Evolutionary conservation across 805 yeast species (phyloP).

Genomic region (Cephaloascus fragrans): DNA sequence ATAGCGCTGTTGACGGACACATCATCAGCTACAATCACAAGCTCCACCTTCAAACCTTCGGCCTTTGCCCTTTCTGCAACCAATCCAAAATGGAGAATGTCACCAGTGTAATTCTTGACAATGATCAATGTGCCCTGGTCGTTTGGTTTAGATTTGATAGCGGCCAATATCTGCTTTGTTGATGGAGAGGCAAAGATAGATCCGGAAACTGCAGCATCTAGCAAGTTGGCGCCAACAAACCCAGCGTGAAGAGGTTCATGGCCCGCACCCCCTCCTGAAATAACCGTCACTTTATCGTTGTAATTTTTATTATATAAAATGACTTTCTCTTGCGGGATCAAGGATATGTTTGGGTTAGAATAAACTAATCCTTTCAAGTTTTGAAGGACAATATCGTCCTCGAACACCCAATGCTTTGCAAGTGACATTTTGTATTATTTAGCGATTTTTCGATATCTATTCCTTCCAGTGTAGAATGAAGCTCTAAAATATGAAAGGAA

Average conservation of each 20-base stretch:
- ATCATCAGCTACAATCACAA: slow-evolving; percentile 81
- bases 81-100: slow-evolving; percentile 83
- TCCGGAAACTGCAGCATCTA: slow-evolving; percentile 87
- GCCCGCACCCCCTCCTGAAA: slow-evolving; percentile 94
- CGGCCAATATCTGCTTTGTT: slow-evolving; percentile 77
- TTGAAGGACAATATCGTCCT: slow-evolving; percentile 31
- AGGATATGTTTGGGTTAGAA: slow-evolving; percentile 42
- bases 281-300: slow-evolving; percentile 50
- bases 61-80: slow-evolving; percentile 85
- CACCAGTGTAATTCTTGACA: slow-evolving; percentile 93
- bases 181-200: slow-evolving; percentile 91
- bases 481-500: no score
- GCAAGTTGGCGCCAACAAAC: slow-evolving; percentile 72
- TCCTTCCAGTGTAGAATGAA: no score
- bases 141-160: slow-evolving; percentile 47
- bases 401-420: slow-evolving; percentile 42
- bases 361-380: slow-evolving; percentile 44
- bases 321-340: slow-evolving; percentile 49
- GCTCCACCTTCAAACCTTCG: slow-evolving; percentile 61
- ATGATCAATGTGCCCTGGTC: slow-evolving; percentile 63
- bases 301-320: slow-evolving; percentile 22
- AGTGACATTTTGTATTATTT: slow-evolving; percentile 13
- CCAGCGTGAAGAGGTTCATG: slow-evolving; percentile 95
- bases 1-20: slow-evolving; percentile 86
- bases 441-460: no score